Percentiles rank a stretch among this genome's conserved stretches.
Evolutionary conservation across 2,329 filamentous ascomycete genomes (phyloP).

Genomic region (Albophoma yamanashiensis): DNA sequence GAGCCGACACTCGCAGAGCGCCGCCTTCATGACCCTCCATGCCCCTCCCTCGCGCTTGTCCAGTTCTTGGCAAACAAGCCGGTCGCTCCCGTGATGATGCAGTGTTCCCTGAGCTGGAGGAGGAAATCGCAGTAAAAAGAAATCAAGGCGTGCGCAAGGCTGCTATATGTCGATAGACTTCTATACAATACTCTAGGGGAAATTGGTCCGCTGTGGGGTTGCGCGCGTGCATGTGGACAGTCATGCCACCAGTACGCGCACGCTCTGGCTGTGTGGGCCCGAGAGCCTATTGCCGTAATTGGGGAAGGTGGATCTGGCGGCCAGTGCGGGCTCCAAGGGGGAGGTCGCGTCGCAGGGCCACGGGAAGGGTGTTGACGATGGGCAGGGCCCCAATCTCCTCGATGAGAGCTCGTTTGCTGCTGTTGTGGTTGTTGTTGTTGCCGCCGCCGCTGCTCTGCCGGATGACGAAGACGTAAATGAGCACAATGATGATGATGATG

Average conservation of each 20-base stretch:
- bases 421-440: slow-evolving; percentile 14
- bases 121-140: not conserved
- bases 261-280: not conserved
- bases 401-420: slow-evolving; percentile 19
- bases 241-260: not conserved
- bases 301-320: slow-evolving; percentile 13
- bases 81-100: not conserved
- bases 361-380: not conserved
- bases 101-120: not conserved
- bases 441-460: slow-evolving; percentile 15
- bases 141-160: not conserved
- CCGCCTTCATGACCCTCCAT: not conserved
- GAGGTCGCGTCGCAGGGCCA: not conserved
- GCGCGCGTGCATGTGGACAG: slow-evolving; percentile 1
- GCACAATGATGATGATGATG: slow-evolving; percentile 40
- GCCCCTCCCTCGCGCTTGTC: not conserved
- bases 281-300: slow-evolving; percentile 7
- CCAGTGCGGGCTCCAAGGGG: slow-evolving; percentile 4
- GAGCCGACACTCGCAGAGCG: not conserved
- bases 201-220: slow-evolving; percentile 3
- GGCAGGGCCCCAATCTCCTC: not conserved
- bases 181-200: slow-evolving; percentile 7
- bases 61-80: not conserved
- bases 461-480: slow-evolving; percentile 35
- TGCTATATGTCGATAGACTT: slow-evolving; percentile 6